These are phyloP conservation scores for Gracilariopsis chorda DNA, from an alignment of 23 red algal species.

Conservation along the genomic window DNA sequence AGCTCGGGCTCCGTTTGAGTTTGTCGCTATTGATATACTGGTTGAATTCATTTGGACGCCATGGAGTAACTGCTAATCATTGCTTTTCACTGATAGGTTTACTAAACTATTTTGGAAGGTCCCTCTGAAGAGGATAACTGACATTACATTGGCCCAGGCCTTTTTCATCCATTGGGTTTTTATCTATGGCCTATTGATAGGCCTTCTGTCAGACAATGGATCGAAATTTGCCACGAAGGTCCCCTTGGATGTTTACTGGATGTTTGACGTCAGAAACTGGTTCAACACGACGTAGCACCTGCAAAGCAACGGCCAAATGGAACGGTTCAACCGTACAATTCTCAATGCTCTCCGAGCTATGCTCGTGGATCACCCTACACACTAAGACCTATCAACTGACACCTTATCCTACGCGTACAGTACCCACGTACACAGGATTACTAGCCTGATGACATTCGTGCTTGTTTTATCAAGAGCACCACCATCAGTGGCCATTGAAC, in stretches of 20 bases:
- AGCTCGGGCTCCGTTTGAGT: too few species aligned
- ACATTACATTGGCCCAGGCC: too few species aligned
- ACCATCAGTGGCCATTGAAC: neutral
- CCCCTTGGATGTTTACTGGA: neutral
- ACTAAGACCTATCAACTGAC: neutral
- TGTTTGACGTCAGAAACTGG: neutral
- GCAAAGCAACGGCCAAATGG: neutral
- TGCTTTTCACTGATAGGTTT: too few species aligned
- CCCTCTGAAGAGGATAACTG: too few species aligned
- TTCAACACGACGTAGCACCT: constrained; percentile 18
- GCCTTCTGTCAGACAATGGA: neutral
- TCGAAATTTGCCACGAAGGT: neutral
- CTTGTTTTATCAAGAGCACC: neutral
- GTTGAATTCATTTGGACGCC: too few species aligned
- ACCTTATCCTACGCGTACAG: neutral
- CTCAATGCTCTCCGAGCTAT: neutral
- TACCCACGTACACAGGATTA: neutral
- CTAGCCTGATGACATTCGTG: neutral
- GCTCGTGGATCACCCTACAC: neutral
- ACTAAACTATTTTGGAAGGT: too few species aligned
- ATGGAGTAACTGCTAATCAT: too few species aligned
- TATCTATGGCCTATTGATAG: neutral
- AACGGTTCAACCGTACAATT: neutral
- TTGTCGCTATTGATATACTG: too few species aligned
- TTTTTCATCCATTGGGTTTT: too few species aligned